Percentiles rank a stretch among this genome's conserved stretches.
These are phyloP conservation scores for Botrytis hyacinthi DNA, from an alignment of 2,329 filamentous ascomycete species.

Conservation along the genomic window DNA sequence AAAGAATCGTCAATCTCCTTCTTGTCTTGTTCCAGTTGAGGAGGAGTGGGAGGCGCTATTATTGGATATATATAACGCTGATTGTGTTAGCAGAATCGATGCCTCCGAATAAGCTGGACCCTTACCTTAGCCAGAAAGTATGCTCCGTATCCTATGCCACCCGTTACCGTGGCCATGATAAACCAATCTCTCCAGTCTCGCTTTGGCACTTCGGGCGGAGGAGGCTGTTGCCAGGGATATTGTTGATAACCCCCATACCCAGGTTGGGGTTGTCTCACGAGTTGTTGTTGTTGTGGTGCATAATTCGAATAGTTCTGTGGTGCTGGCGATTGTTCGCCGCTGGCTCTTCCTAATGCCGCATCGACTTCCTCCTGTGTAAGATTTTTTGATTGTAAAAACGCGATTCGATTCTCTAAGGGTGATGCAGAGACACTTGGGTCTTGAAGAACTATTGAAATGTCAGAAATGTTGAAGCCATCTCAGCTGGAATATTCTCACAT, in stretches of 20 bases:
- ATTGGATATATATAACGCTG: slow-evolving; percentile 89
- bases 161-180: slow-evolving; percentile 96
- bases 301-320: slow-evolving; percentile 44
- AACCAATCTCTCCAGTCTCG: slow-evolving; percentile 99
- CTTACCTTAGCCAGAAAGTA: slow-evolving; percentile 82
- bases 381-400: slow-evolving; percentile 95
- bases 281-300: slow-evolving; percentile 46
- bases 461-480: slow-evolving; percentile 22
- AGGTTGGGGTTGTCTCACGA: slow-evolving; percentile 40
- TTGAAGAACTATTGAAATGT: slow-evolving; percentile 67
- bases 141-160: slow-evolving; percentile 83
- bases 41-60: slow-evolving; percentile 88
- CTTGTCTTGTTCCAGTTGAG: slow-evolving; percentile 93
- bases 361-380: slow-evolving; percentile 95
- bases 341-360: slow-evolving; percentile 72
- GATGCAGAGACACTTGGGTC: slow-evolving; percentile 88
- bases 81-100: not conserved
- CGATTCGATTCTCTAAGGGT: slow-evolving; percentile 87
- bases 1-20: slow-evolving; percentile 89
- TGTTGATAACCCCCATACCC: slow-evolving; percentile 50
- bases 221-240: slow-evolving; percentile 56
- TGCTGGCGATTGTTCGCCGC: slow-evolving; percentile 51
- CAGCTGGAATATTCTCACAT: slow-evolving; percentile 34
- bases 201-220: slow-evolving; percentile 62
- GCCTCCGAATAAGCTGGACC: not conserved